These are phyloP conservation scores for Fusarium compactum DNA, from an alignment of 2,329 filamentous ascomycete species.

Conservation along the genomic window DNA sequence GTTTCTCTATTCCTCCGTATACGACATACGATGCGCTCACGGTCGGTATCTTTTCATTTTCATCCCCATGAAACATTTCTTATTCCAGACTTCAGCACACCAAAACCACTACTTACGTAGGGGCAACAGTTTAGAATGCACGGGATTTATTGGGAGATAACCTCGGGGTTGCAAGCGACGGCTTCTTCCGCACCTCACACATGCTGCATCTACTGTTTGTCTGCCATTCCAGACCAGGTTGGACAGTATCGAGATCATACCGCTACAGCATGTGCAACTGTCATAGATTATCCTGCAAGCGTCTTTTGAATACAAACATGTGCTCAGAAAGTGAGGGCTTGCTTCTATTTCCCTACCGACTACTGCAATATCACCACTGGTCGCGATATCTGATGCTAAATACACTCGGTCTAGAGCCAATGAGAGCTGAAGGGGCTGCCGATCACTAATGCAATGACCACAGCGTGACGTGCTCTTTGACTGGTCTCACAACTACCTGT, in stretches of 20 bases:
- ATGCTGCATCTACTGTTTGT: not conserved
- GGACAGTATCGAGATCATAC: too few species aligned
- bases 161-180: not conserved
- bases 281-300: not conserved
- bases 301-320: not conserved
- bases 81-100: not conserved
- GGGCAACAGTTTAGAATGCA: not conserved
- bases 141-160: not conserved
- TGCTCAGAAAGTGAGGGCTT: not conserved
- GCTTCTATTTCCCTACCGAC: not conserved
- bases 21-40: not conserved
- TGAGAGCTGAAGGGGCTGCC: not conserved
- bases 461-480: constrained; percentile 4
- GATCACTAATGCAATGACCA: constrained; percentile 10
- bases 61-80: not conserved
- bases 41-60: not conserved
- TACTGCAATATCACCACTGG: not conserved
- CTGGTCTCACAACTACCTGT: not conserved
- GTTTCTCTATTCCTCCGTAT: not conserved
- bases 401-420: not conserved
- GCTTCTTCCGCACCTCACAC: not conserved
- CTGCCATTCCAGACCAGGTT: not conserved
- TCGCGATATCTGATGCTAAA: not conserved
- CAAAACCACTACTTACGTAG: not conserved
- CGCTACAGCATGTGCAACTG: not conserved